Evolutionary conservation across 225 moss, liverwort and hornwort genomes (phyloP).

Genomic region (Bryum argenteum): DNA sequence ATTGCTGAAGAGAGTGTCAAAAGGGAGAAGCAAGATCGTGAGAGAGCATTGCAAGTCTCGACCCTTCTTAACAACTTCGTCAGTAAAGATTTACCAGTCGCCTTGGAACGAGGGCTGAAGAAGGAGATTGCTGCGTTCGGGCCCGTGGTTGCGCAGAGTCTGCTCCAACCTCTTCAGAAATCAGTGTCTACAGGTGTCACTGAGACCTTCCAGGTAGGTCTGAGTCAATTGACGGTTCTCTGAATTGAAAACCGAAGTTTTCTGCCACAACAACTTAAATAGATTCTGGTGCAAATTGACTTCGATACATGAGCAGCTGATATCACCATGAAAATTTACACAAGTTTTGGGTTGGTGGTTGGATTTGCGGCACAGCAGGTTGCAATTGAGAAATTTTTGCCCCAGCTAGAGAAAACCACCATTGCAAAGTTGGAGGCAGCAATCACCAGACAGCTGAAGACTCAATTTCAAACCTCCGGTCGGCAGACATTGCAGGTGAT

Average conservation of each 20-base stretch:
- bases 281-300: not conserved
- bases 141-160: slow-evolving; percentile 33
- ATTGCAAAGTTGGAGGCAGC: slow-evolving; percentile 66
- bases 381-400: slow-evolving; percentile 65
- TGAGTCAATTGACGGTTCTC: not conserved
- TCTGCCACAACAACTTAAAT: not conserved
- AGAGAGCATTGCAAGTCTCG: slow-evolving; percentile 67
- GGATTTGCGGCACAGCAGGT: slow-evolving; percentile 59
- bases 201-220: slow-evolving; percentile 48
- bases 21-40: slow-evolving; percentile 74
- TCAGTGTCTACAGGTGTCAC: slow-evolving; percentile 34
- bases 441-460: slow-evolving; percentile 67
- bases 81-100: slow-evolving; percentile 39
- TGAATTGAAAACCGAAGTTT: not conserved
- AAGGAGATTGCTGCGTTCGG: slow-evolving; percentile 40
- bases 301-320: not conserved
- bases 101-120: slow-evolving; percentile 46
- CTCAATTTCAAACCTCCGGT: slow-evolving; percentile 62
- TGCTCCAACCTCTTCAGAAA: slow-evolving; percentile 42
- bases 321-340: slow-evolving; percentile 16
- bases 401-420: slow-evolving; percentile 75
- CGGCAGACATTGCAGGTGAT: slow-evolving; percentile 76
- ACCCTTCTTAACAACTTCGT: slow-evolving; percentile 37
- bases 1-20: slow-evolving; percentile 77
- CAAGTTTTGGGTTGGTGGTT: slow-evolving; percentile 25